A percentile compares a stretch with the other conserved stretches of the same genome.
Conservation (phyloP, 2,329 filamentous ascomycete species). For the Ceratocystis variospora region DNA sequence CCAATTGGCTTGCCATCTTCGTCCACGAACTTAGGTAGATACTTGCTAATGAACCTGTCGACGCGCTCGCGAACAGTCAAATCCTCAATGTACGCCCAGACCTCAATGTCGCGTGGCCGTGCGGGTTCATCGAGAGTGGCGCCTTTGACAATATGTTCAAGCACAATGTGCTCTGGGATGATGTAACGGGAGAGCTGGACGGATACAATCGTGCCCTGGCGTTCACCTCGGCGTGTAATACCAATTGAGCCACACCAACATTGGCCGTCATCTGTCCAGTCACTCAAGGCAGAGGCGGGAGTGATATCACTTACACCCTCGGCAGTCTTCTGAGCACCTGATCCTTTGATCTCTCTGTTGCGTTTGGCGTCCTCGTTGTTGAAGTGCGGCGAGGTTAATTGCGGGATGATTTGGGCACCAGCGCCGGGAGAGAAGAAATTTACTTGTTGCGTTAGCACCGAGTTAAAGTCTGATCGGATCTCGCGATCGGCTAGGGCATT, state of each 20-base stretch:
- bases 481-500: slow-evolving; percentile 34
- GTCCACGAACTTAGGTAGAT: slow-evolving; percentile 27
- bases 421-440: slow-evolving; percentile 60
- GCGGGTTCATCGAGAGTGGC: slow-evolving; percentile 48
- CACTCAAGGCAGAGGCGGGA: slow-evolving; percentile 42
- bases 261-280: slow-evolving; percentile 69
- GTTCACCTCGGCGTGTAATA: slow-evolving; percentile 27
- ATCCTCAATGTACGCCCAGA: slow-evolving; percentile 50
- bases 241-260: slow-evolving; percentile 63
- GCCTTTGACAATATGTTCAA: slow-evolving; percentile 55
- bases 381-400: slow-evolving; percentile 46
- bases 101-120: slow-evolving; percentile 54
- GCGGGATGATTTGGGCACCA: slow-evolving; percentile 50
- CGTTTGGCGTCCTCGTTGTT: slow-evolving; percentile 17
- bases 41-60: slow-evolving; percentile 31
- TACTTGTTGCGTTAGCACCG: slow-evolving; percentile 39
- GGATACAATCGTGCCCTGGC: slow-evolving; percentile 48
- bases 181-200: slow-evolving; percentile 46
- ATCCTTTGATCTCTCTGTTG: neutral
- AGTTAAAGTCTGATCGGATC: slow-evolving; percentile 33
- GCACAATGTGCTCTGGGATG: slow-evolving; percentile 52
- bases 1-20: slow-evolving; percentile 22
- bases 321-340: slow-evolving; percentile 13
- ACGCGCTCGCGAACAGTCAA: slow-evolving; percentile 29
- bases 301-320: slow-evolving; percentile 21